Base-by-base conservation (phyloP, 108 stramenopile species). In the Pseudonitzschia delicatissima region DNA sequence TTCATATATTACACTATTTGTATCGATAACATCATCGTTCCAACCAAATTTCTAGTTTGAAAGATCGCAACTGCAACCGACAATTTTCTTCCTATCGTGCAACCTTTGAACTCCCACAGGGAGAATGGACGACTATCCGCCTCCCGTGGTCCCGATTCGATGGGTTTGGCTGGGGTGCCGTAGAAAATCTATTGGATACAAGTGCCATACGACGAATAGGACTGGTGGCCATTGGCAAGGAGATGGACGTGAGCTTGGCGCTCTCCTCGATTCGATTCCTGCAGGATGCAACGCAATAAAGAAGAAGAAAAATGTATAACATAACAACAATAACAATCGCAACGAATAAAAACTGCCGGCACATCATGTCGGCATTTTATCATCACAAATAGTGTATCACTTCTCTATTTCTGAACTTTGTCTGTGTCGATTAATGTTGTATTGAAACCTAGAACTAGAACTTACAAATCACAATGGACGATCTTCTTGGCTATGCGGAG, bases 161-260 rank as follows among this genome's bases (percentile, higher is more conserved):
- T 21, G 85, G 88, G 6, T 57, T 77, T 65, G 88, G 85, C 2
- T 78, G 82, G 26, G 87, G 87, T 37, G 71, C 84, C 8, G 72
- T 64, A 13, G 77, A 69, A 5, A 76, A 66, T 11, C 59, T 78
- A 31, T 76, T 89, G 40, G 81, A 84, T 31, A 45, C 66, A 9
- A 53, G 66, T 0, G 40, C 62, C 11, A 31, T 89, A 31, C 73
- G 83, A 7, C 65, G 87, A 45, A 29, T 85, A 32, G 84, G 85
- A 23, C 47, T 89, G 45, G 85, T 89, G 23, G 81, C 87, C 8
- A 86, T 86, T 63, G 87, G 87, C n/a, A 76, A 75, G 42, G 72
- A 75, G 18, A 86, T 82, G 64, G 73, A 82, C 0, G 85, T 84
- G 23, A 61, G 67, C 33, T 66, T 88, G 31, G 87, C 80, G 39